Evolutionary conservation across 768 basidiomycete genomes (phyloP).

Genomic region (Psilocybe cubensis): DNA sequence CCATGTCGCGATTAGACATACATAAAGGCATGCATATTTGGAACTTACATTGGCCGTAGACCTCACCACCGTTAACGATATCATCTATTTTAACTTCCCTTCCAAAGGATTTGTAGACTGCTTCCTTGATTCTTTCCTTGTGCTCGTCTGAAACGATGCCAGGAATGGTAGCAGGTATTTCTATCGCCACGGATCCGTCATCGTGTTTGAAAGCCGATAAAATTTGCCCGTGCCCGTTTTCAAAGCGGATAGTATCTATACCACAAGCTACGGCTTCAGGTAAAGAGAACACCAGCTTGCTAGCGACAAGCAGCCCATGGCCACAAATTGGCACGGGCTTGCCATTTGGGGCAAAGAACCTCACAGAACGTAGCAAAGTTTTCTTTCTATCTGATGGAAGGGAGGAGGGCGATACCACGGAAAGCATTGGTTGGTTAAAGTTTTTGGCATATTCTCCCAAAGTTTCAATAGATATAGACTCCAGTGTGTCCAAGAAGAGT

Average conservation of each 20-base stretch:
- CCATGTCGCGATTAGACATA: background rate
- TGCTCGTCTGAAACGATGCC: conserved; percentile 32
- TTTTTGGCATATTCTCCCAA: conserved; percentile 41
- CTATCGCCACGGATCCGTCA: conserved; percentile 40
- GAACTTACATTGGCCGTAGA: conserved; percentile 35
- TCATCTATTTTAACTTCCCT: conserved; percentile 40
- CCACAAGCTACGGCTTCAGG: conserved; percentile 27
- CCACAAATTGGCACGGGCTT: conserved; percentile 41
- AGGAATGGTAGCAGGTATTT: conserved; percentile 32
- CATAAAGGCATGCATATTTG: too few species aligned
- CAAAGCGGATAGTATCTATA: conserved; percentile 37
- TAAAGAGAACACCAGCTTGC: conserved; percentile 39
- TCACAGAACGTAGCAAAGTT: conserved; percentile 32
- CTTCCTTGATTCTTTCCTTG: conserved; percentile 27
- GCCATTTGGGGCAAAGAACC: conserved; percentile 37
- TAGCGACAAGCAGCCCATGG: conserved; percentile 49
- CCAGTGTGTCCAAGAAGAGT: conserved; percentile 42
- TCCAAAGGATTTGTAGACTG: conserved; percentile 42
- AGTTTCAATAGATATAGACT: conserved; percentile 33
- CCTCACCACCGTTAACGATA: conserved; percentile 33
- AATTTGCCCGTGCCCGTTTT: conserved; percentile 26
- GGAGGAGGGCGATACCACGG: conserved; percentile 33
- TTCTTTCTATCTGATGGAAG: conserved; percentile 25
- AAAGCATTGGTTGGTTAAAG: conserved; percentile 48
- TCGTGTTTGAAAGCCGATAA: conserved; percentile 33